A percentile compares a stretch with the other conserved stretches of the same genome.
phyloP scores from a whole-genome alignment of 192 early-diverging fungal genomes.

The Spinellus fusiger region DNA sequence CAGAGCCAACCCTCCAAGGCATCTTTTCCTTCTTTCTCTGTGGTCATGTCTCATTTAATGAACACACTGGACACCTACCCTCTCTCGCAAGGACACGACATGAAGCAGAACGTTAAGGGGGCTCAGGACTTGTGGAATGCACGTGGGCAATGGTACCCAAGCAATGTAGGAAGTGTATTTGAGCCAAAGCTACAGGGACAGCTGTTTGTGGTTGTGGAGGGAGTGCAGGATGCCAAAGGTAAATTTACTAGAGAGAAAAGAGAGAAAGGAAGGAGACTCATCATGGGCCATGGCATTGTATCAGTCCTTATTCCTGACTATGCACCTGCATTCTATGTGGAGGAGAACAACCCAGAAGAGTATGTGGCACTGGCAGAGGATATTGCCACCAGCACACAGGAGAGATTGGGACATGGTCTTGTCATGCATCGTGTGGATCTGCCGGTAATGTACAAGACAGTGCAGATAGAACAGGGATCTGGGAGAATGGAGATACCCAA shows the following conservation, averaged over 20 bases:
- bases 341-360: conserved; percentile 3
- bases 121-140: too few relatives aligned
- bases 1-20: not conserved
- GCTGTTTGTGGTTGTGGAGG: conserved; percentile 17
- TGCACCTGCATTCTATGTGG: conserved; percentile 12
- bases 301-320: conserved; percentile 8
- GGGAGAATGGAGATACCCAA: too few relatives aligned
- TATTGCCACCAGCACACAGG: not conserved
- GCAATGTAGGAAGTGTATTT: conserved; percentile 2
- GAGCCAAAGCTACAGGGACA: conserved; percentile 11
- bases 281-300: not conserved
- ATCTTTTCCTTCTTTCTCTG: conserved; percentile 10
- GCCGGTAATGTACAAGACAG: not conserved
- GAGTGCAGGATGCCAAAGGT: conserved; percentile 17
- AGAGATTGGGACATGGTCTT: not conserved
- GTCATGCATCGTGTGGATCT: not conserved
- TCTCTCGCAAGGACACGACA: conserved; percentile 10
- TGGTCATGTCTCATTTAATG: conserved; percentile 18
- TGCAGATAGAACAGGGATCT: too few relatives aligned
- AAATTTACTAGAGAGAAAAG: too few relatives aligned
- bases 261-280: too few relatives aligned
- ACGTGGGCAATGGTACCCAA: conserved; percentile 2
- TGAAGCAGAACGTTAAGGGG: not conserved
- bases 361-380: not conserved
- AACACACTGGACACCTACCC: conserved; percentile 9